phyloP scores from a whole-genome alignment of 2,329 filamentous ascomycete species.

The Didymella exigua region DNA sequence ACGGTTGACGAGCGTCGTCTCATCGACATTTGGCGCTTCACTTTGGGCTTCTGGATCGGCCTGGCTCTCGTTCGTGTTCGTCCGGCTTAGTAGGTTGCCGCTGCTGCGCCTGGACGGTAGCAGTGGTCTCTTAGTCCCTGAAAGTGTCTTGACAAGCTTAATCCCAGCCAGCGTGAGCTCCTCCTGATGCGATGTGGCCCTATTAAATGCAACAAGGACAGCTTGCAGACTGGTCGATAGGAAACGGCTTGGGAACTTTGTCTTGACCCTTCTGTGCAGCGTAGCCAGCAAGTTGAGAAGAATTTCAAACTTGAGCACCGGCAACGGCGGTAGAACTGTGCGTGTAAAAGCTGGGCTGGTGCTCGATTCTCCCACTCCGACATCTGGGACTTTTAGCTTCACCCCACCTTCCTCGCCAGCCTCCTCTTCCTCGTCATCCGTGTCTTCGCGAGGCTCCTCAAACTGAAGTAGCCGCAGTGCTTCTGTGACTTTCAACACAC shows the following conservation, averaged over 20 bases:
- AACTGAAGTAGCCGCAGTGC: constrained; percentile 67
- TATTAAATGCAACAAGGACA: constrained; percentile 69
- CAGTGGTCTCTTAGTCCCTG: constrained; percentile 69
- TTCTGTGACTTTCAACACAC: constrained; percentile 80
- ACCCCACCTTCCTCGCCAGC: constrained; percentile 35
- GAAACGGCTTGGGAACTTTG: constrained; percentile 78
- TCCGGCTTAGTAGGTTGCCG: constrained; percentile 48
- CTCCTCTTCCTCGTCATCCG: constrained; percentile 49
- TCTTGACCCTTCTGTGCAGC: constrained; percentile 75
- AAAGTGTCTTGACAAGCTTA: constrained; percentile 71
- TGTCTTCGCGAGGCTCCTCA: constrained; percentile 59
- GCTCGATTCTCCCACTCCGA: constrained; percentile 41
- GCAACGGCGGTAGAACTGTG: constrained; percentile 45
- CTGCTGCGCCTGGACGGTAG: constrained; percentile 64
- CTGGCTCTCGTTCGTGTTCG: constrained; percentile 43
- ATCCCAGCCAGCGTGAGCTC: constrained; percentile 73
- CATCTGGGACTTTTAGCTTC: constrained; percentile 28
- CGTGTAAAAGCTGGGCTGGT: constrained; percentile 34
- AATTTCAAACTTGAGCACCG: constrained; percentile 66
- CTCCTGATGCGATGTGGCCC: constrained; percentile 60
- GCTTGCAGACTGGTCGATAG: constrained; percentile 77
- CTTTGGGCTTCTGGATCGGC: constrained; percentile 63
- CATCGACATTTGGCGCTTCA: constrained; percentile 55
- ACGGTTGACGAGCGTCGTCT: constrained; percentile 66
- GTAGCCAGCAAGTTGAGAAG: constrained; percentile 74